These are phyloP conservation scores for Acrocalymma vagum DNA, from an alignment of 2,329 filamentous ascomycete genomes.

Conservation along the genomic window DNA sequence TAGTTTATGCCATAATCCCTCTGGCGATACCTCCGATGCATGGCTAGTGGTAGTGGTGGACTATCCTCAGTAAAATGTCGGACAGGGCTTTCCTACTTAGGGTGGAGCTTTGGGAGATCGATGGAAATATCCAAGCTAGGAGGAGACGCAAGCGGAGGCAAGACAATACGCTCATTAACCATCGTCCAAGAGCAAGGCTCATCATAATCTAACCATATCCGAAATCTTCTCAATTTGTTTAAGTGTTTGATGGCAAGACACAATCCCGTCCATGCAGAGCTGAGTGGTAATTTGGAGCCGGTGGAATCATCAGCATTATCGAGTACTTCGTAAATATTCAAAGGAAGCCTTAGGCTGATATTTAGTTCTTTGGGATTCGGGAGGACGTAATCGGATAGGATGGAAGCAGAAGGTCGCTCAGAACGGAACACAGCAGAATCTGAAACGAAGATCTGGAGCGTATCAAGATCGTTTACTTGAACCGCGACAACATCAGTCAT, in stretches of 20 bases:
- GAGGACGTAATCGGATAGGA: too few species aligned
- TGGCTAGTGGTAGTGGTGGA: conserved; percentile 2
- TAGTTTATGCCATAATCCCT: too few species aligned
- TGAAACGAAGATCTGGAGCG: too few species aligned
- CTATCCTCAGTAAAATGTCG: conserved; percentile 16
- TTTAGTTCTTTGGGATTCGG: too few species aligned
- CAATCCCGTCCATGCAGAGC: too few species aligned
- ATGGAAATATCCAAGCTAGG: conserved; percentile 9
- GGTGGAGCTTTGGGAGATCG: conserved; percentile 20
- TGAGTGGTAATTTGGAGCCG: too few species aligned
- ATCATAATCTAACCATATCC: conserved; percentile 19
- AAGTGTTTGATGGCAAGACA: too few species aligned
- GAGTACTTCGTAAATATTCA: too few species aligned
- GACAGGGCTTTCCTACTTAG: conserved; percentile 12
- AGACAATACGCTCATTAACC: conserved; percentile 19
- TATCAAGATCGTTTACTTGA: conserved; percentile 11
- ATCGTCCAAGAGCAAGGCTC: conserved; percentile 15
- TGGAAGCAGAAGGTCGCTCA: too few species aligned
- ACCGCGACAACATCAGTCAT: conserved; percentile 10
- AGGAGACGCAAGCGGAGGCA: conserved; percentile 10
- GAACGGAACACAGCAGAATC: too few species aligned
- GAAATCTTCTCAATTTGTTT: conserved; percentile 9
- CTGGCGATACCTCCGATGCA: conserved; percentile 17
- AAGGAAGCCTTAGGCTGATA: too few species aligned
- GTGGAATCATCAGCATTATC: too few species aligned